Evolutionary conservation across 1,284 basidiomycete genomes (phyloP).

Genomic region (Phellopilus nigrolimitatus): DNA sequence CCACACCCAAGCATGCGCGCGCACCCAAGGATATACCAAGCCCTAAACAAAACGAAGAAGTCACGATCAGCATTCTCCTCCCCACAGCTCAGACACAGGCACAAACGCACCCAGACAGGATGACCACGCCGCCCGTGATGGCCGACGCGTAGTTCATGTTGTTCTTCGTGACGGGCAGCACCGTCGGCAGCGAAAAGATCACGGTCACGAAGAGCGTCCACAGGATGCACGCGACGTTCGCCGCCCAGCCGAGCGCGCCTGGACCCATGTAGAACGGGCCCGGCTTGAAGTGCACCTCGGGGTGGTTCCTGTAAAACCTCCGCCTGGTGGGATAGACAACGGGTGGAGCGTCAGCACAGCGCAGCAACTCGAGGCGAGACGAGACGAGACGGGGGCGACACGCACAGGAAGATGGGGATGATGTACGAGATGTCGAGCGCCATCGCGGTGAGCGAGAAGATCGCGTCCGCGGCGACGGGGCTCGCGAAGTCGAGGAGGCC

Average conservation of each 20-base stretch:
- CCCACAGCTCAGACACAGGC: neutral
- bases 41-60: neutral
- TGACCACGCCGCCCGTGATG: slow-evolving; percentile 35
- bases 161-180: slow-evolving; percentile 58
- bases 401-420: slow-evolving; percentile 62
- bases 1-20: neutral
- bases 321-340: slow-evolving; percentile 33
- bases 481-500: slow-evolving; percentile 76
- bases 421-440: slow-evolving; percentile 69
- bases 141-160: slow-evolving; percentile 78
- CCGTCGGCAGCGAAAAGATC: slow-evolving; percentile 70
- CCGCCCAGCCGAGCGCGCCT: slow-evolving; percentile 58
- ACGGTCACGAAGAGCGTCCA: slow-evolving; percentile 70
- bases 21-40: slow-evolving; percentile 19
- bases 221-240: slow-evolving; percentile 62
- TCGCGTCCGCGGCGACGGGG: slow-evolving; percentile 74
- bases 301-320: slow-evolving; percentile 71
- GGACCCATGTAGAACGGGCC: slow-evolving; percentile 88
- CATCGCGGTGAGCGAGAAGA: slow-evolving; percentile 79
- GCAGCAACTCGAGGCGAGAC: neutral
- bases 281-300: slow-evolving; percentile 80
- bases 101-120: slow-evolving; percentile 31
- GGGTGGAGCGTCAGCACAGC: neutral
- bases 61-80: neutral
- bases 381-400: slow-evolving; percentile 4